Percentiles rank a stretch among this genome's conserved stretches.
Evolutionary conservation across 495 filamentous ascomycete species (phyloP).

Genomic region (Aspergillus bridgeri): DNA sequence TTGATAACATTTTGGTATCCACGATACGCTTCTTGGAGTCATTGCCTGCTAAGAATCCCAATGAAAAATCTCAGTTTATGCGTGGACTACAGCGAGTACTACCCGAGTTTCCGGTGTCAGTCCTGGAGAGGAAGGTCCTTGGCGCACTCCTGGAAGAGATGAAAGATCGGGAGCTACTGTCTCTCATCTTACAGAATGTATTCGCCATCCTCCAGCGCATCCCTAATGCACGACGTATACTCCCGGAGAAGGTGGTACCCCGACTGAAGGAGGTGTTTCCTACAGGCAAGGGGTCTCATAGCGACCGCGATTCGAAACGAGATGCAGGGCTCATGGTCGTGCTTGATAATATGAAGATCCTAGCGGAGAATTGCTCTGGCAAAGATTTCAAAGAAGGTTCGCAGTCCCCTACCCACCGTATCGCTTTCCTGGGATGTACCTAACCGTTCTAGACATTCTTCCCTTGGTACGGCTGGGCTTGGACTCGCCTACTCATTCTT

Average conservation of each 20-base stretch:
- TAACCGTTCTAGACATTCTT: slow-evolving; percentile 62
- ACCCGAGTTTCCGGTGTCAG: slow-evolving; percentile 83
- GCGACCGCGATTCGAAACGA: slow-evolving; percentile 74
- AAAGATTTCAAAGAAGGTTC: slow-evolving; percentile 91
- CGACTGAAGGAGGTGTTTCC: slow-evolving; percentile 79
- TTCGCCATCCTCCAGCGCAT: slow-evolving; percentile 80
- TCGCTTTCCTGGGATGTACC: not conserved
- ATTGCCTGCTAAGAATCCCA: slow-evolving; percentile 84
- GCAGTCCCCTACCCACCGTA: slow-evolving; percentile 18
- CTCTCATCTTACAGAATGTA: slow-evolving; percentile 81
- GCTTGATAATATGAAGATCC: slow-evolving; percentile 72
- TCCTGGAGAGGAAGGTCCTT: slow-evolving; percentile 91
- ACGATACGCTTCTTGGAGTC: slow-evolving; percentile 92
- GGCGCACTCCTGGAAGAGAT: slow-evolving; percentile 85
- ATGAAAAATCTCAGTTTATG: slow-evolving; percentile 89
- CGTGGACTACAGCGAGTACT: slow-evolving; percentile 81
- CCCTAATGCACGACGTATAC: slow-evolving; percentile 69
- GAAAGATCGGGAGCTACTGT: slow-evolving; percentile 82
- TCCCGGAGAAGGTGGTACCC: slow-evolving; percentile 82
- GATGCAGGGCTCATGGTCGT: slow-evolving; percentile 90
- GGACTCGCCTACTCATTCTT: slow-evolving; percentile 80
- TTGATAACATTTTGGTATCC: slow-evolving; percentile 93
- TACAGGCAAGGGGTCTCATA: slow-evolving; percentile 39
- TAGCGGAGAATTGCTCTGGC: slow-evolving; percentile 76
- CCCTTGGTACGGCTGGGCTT: slow-evolving; percentile 78